Evolutionary conservation across 139 green algal species (phyloP), one percentile per base, ranked within the genome.

Genomic region (Chlorella sp.): DNA sequence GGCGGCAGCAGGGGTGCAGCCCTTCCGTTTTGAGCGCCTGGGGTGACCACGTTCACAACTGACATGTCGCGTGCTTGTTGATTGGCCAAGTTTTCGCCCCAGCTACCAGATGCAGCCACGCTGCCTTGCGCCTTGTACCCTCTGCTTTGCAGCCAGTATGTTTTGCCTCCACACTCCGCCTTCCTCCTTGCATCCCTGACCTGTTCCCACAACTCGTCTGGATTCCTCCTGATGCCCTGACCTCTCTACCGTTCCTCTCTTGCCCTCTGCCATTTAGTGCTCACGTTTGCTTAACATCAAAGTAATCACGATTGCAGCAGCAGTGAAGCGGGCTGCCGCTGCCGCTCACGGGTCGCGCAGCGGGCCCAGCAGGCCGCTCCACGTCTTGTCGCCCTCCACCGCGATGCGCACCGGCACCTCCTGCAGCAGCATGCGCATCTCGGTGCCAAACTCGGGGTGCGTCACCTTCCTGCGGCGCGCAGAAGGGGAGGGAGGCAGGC

Each of bases 341-440:
- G 32, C 55, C 26, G 51, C 7, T 71, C 60, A 82, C 51, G 51
- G 51, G 51, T 60, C 51, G 36, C 62, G 76, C 76, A 82, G 39
- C 25, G 76, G 76, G 21, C 76, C 76, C 76, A 82, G 76, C 57
- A 57, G 56, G 34, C 60, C 57, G 57, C 36, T 60, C 36, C 57
- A 82, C 0, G 64, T 71, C 20, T 16, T 60, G 60, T 82, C 76
- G 1, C 51, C 67, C 32, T 85, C 80, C 20, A 34, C n/a, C 4
- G 78, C 36, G 23, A 88, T 21, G 34, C 44, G 36, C 23, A 87
- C 81, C 3, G 78, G 62, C 36, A 74, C 41, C 55, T 88, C 84
- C 28, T 56, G 26, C 38, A 85, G 65, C 41, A 91, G 71, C 87
- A 91, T 89, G 41, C 87, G 80, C 87, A 91, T 91, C 9, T 83